phyloP scores from a whole-genome alignment of 139 green algal species.

The Klebsormidium nitens region DNA sequence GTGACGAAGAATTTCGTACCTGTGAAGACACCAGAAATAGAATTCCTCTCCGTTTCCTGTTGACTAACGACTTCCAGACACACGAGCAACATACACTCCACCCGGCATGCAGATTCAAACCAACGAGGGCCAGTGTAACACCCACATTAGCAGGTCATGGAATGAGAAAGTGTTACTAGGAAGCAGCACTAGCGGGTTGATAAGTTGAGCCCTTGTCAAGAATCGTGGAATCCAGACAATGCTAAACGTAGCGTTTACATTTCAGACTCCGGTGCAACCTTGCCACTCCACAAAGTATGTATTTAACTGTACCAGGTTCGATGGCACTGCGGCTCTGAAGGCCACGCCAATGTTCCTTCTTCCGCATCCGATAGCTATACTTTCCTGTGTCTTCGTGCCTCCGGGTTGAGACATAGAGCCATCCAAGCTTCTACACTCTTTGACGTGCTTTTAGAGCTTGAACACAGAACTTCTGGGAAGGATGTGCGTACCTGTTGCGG shows the following conservation, averaged over 20 bases:
- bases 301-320: background rate
- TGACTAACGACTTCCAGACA: background rate
- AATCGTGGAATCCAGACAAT: no score
- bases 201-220: no score
- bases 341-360: background rate
- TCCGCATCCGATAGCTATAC: background rate
- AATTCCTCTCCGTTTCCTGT: background rate
- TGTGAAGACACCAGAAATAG: conserved; percentile 19
- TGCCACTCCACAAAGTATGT: no score
- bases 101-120: background rate
- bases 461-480: conserved; percentile 33
- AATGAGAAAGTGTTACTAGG: background rate
- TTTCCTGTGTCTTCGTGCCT: background rate
- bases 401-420: background rate
- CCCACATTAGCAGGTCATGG: background rate
- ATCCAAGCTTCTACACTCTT: background rate
- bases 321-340: background rate
- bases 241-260: no score
- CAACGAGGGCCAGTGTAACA: conserved; percentile 3
- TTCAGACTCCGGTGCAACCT: no score
- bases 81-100: conserved; percentile 3
- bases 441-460: background rate
- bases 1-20: conserved; percentile 46
- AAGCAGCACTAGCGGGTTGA: background rate
- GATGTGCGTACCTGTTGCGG: conserved; percentile 54